Evolutionary conservation across 2,329 filamentous ascomycete genomes (phyloP).

Genomic region (Pseudogymnoascus sp.): DNA sequence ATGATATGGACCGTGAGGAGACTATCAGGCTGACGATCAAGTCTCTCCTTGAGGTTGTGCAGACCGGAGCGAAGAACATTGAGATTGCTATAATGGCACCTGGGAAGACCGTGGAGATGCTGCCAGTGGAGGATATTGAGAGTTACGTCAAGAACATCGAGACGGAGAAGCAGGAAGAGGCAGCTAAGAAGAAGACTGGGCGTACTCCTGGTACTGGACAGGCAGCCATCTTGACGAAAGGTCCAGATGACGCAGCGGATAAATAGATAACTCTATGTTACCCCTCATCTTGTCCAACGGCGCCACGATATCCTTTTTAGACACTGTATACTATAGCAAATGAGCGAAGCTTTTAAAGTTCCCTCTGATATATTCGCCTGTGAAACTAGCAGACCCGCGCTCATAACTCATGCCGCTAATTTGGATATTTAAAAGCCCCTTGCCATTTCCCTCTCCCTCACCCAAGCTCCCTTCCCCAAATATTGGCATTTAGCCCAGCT

Average conservation of each 20-base stretch:
- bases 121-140: conserved; percentile 94
- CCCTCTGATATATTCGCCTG: conserved; percentile 12
- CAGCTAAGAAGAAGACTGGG: conserved; percentile 78
- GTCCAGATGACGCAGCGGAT: conserved; percentile 33
- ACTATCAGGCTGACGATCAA: conserved; percentile 98
- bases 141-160: conserved; percentile 98
- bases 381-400: conserved; percentile 12
- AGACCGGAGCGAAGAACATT: conserved; percentile 99
- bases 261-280: conserved; percentile 15
- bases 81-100: conserved; percentile 98
- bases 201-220: conserved; percentile 62
- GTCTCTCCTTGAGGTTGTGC: conserved; percentile 93
- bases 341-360: conserved; percentile 20
- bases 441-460: conserved; percentile 6
- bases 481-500: conserved; percentile 56
- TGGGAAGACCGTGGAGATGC: conserved; percentile 83
- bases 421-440: conserved; percentile 8
- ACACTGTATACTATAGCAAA: conserved; percentile 29
- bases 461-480: neutral
- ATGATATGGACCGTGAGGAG: conserved; percentile 91
- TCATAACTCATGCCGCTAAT: conserved; percentile 8
- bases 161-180: conserved; percentile 98
- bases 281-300: conserved; percentile 3
- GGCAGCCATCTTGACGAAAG: conserved; percentile 67
- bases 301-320: conserved; percentile 17